Base-by-base conservation (phyloP, 495 filamentous ascomycete genomes). In the Penicillium cinerascens region DNA sequence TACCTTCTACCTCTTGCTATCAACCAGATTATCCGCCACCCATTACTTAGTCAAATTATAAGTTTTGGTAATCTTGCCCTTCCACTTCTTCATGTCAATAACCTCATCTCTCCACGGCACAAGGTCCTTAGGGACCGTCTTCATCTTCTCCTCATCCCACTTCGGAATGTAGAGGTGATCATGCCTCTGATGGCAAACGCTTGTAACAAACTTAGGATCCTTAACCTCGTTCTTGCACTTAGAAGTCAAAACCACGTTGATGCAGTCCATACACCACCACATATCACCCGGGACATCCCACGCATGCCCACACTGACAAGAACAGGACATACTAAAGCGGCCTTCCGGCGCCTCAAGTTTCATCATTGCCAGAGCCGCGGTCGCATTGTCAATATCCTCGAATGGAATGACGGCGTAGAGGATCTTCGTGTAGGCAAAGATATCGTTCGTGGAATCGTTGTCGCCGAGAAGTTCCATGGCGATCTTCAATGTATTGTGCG, bases 31-130 rank as follows among this genome's bases (percentile, higher is more conserved):
- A n/a, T n/a, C n/a, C n/a, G n/a, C n/a, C n/a, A 27, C 8, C 25
- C 25, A 27, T 8, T 27, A 27, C 25, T 27, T 27, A 4, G 25
- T 11, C 10, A 29, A 29, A 11, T 29, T 2, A 39, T 86, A 85
- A 47, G 83, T 39, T 35, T 54, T 49, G 11, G 36, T 44, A 26
- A 58, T 39, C 22, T 50, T 36, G 15, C 42, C 11, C 26, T 42
- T 45, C 59, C 55, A 61, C 35, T 61, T 35, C 6, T 52, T 23
- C 6, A 54, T 22, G 7, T 35, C 41, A 9, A 53, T 53, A 29
- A 33, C 35, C 44, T 54, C 9, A 0, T 47, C 36, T n/a, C 37
- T 36, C 51, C 51, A 54, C 0, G 44, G 51, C 37, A 47, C 51
- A n/a, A 7, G 7, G 4, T 17, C 43, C 37, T 47, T 47, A 20